Base-by-base conservation (phyloP, 495 filamentous ascomycete species). In the Podospora pseudoanserina region DNA sequence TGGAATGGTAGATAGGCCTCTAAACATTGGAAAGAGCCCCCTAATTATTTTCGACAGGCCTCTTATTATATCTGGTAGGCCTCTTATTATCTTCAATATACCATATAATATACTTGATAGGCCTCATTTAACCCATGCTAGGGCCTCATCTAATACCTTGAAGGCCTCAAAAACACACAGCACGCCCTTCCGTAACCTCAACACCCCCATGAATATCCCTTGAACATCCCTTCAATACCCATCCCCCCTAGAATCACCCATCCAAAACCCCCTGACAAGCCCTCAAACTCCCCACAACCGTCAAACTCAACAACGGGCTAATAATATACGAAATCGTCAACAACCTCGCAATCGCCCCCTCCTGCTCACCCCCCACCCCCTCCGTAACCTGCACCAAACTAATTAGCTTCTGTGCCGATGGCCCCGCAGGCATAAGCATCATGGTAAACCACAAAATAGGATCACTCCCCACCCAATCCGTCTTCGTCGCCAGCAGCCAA, bases 361-460 rank as follows among this genome's bases (percentile, higher is more conserved):
- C 91, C 69, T 88, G 85, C 23, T 78, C 76, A 65, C 88, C 81
- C 26, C 78, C 79, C 0, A 81, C 82, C 39, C 39, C 39, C 6
- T 85, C 85, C 49, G 84, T 87, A 3, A 92, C 82, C 67, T 93
- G 89, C 3, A 89, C 83, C 63, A 92, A 75, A 1, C 87, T 86
- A 19, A 87, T 86, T 18, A 92, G 76, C 66, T 89, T 89, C 84
- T 92, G 85, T 0, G 90, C 89, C 2, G 87, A 86, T 11, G 90
- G 90, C 0, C 91, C 91, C 2, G 84, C 82, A 0, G 91, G 90
- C 87, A 93, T 92, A 26, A 92, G 72, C 89, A 92, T 92, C 83
- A 93, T 84, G 9, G 79, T 78, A 72, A 92, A 93, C 88, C 88
- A 93, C 20, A 93, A 74, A 55, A 94, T 87, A 0, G 91, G 90